A percentile compares a stretch with the other conserved stretches of the same genome.
phyloP scores from a whole-genome alignment of 257 asterid genomes.

The Nicotiana benthamiana region DNA sequence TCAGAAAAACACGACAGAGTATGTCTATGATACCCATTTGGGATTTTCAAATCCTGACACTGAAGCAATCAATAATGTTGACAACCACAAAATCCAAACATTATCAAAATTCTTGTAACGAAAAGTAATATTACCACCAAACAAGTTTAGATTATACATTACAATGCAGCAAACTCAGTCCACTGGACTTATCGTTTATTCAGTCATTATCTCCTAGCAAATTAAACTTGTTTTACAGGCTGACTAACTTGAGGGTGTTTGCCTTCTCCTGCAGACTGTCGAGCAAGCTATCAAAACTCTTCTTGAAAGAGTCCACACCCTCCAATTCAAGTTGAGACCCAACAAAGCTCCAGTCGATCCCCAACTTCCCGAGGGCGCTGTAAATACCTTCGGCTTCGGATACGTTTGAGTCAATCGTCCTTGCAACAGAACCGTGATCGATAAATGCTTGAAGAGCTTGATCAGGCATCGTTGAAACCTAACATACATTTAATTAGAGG shows the following conservation, averaged over 20 bases:
- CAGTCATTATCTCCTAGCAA: conserved; percentile 12
- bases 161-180: conserved; percentile 21
- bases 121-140: conserved; percentile 2
- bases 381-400: conserved; percentile 89
- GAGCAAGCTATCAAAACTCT: conserved; percentile 93
- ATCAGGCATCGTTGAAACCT: conserved; percentile 99
- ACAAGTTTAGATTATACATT: conserved; percentile 15
- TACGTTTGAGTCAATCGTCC: conserved; percentile 88
- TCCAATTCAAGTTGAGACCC: conserved; percentile 87
- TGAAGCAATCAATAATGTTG: not conserved
- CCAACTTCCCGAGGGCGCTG: conserved; percentile 83
- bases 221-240: conserved; percentile 31
- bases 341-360: conserved; percentile 80
- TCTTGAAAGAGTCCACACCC: conserved; percentile 96
- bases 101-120: not conserved
- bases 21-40: no score
- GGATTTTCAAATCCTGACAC: not conserved
- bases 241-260: conserved; percentile 68
- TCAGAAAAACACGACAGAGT: no score
- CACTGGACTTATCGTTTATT: conserved; percentile 15
- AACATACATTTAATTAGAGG: not conserved
- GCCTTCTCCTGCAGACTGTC: conserved; percentile 98
- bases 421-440: conserved; percentile 81
- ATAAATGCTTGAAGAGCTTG: conserved; percentile 95
- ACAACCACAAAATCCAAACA: not conserved